These are phyloP conservation scores for Candida chilensis DNA, from an alignment of 805 yeast genomes.

Conservation along the genomic window DNA sequence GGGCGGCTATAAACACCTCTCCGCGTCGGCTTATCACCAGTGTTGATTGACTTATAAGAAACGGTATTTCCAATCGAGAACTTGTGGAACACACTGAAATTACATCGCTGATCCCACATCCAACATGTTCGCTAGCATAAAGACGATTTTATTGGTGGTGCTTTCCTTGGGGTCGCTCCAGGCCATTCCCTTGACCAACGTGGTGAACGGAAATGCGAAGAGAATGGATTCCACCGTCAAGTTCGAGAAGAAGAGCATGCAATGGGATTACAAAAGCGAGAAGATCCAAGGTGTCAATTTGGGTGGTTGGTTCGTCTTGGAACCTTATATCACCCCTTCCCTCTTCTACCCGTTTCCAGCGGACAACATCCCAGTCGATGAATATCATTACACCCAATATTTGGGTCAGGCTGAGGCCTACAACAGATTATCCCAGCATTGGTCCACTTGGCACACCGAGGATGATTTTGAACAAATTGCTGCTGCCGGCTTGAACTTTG, in stretches of 20 bases:
- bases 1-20: no score
- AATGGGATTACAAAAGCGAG: conserved; percentile 24
- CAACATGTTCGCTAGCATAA: no score
- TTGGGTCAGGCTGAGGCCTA: conserved; percentile 56
- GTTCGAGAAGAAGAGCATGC: conserved; percentile 10
- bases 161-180: no score
- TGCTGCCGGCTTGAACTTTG: conserved; percentile 65
- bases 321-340: conserved; percentile 81
- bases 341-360: conserved; percentile 47
- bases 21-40: no score
- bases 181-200: no score
- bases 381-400: conserved; percentile 53
- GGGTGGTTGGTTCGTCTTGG: conserved; percentile 89
- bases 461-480: conserved; percentile 56
- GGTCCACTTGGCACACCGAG: conserved; percentile 74
- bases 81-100: no score
- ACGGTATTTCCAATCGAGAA: no score
- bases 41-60: no score
- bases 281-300: conserved; percentile 62
- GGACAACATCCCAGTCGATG: conserved; percentile 65
- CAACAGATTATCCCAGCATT: conserved; percentile 51
- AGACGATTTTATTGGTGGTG: no score
- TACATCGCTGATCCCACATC: no score
- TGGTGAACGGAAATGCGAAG: no score
- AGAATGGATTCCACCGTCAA: no score